Evolutionary conservation across 139 green algal genomes (phyloP), one percentile per base, ranked within the genome.

Genomic region (Auxenochlorella pyrenoidosa): DNA sequence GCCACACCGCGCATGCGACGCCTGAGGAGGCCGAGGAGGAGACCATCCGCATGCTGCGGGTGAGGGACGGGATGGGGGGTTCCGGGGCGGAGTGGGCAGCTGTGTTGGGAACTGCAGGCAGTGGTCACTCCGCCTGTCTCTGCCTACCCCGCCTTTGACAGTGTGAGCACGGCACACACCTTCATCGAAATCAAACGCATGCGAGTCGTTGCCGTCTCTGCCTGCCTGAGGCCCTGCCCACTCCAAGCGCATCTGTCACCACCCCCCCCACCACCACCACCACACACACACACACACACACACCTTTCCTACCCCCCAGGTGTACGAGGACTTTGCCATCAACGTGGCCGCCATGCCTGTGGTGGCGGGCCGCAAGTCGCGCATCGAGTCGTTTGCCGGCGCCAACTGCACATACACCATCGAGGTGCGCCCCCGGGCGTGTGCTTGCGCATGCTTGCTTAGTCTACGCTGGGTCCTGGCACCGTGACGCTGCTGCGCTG

Each of bases 351-450:
- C 94, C 75, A 98, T 99, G 88, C 98, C 98, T 0, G 98, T 99
- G 43, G 91, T 99, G 30, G 90, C 93, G 5, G 97, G 98, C 0
- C 94, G 97, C 80, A 99, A 99, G 93, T 97, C 93, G 22, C 90
- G 91, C 16, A 90, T 96, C 28, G 98, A 99, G 92, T 96, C 94
- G 22, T 96, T 95, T 90, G 91, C 91, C 85, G 97, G 97, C 1
- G 98, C 98, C 30, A 93, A 98, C 76, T 78, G 75, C 51, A 99
- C 98, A 2, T 99, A 98, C 91, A 99, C 98, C 16, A 99, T 99
- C 60, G 98, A 99, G 90, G 47, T 54, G 47, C 47, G 47, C 47
- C 6, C 47, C 47, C 47, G 8, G 47, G 47, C 8, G 47, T 10
- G 10, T 54, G 47, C 47, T 54, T n/a, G n/a, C n/a, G n/a, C n/a